phyloP scores from a whole-genome alignment of 768 basidiomycete species.

The Candolleomyces aberdarensis region DNA sequence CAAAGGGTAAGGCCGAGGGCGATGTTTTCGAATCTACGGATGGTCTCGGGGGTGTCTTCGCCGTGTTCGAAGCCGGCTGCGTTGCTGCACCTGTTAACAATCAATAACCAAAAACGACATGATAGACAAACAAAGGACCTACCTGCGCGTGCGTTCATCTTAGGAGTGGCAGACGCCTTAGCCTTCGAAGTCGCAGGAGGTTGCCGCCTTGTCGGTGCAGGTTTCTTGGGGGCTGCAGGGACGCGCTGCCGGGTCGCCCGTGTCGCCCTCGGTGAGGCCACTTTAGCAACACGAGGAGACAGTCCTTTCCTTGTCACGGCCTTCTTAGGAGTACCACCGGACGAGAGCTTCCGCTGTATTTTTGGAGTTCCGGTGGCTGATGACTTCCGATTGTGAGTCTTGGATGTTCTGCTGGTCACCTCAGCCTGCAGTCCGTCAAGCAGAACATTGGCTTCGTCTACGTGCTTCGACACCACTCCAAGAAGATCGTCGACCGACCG shows the following conservation, averaged over 20 bases:
- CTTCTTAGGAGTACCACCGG: neutral
- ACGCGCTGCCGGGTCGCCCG: constrained; percentile 14
- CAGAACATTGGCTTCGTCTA: constrained; percentile 45
- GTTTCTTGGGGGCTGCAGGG: constrained; percentile 26
- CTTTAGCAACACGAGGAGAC: constrained; percentile 13
- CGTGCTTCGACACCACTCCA: constrained; percentile 44
- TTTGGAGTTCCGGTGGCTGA: neutral
- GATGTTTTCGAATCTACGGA: constrained; percentile 14
- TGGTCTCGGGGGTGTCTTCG: constrained; percentile 23
- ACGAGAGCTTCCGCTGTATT: neutral
- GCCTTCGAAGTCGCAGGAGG: constrained; percentile 9
- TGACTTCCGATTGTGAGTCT: constrained; percentile 1
- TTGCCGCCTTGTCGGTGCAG: constrained; percentile 23
- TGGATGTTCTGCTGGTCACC: neutral
- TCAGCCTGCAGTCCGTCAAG: constrained; percentile 16
- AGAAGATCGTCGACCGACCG: constrained; percentile 41
- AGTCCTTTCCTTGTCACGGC: constrained; percentile 8
- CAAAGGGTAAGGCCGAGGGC: constrained; percentile 24
- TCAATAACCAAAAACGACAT: constrained; percentile 2
- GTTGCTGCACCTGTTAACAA: constrained; percentile 17
- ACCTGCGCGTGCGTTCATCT: constrained; percentile 39
- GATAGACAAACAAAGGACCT: constrained; percentile 1
- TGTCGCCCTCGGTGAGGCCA: constrained; percentile 5
- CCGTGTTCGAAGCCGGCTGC: constrained; percentile 25
- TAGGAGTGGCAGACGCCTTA: constrained; percentile 41